phyloP scores from a whole-genome alignment of 441 rosid genomes.

The Populus hybrid region DNA sequence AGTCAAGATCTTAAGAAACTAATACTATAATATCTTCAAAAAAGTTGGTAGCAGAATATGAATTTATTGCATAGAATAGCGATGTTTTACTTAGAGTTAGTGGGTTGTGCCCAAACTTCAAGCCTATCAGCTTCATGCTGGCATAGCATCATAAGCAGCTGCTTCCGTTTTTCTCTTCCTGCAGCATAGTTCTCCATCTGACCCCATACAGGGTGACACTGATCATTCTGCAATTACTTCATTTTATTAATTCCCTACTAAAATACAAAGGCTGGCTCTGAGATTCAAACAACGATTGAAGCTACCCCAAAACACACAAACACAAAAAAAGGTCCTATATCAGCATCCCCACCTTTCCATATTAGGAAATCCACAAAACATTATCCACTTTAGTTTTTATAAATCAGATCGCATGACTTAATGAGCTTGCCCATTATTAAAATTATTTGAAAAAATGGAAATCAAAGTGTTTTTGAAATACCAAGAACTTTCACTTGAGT shows the following conservation, averaged over 20 bases:
- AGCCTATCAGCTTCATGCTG: conserved; percentile 99
- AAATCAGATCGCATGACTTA: background rate
- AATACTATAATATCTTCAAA: background rate
- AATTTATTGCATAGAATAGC: background rate
- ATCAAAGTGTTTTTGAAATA: too few species aligned
- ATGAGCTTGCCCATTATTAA: background rate
- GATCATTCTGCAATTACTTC: conserved; percentile 55
- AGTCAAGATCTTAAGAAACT: background rate
- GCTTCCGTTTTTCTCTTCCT: conserved; percentile 90
- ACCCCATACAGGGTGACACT: conserved; percentile 95
- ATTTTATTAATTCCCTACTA: conserved; percentile 14
- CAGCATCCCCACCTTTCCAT: background rate
- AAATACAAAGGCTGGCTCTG: background rate
- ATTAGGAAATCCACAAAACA: background rate
- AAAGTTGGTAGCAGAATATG: background rate
- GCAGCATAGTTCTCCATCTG: conserved; percentile 72
- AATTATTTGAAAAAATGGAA: background rate
- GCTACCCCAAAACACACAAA: too few species aligned
- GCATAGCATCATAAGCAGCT: conserved; percentile 89
- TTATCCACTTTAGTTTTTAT: background rate
- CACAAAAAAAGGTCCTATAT: too few species aligned
- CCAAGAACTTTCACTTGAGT: background rate
- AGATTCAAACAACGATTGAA: background rate
- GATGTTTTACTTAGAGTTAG: conserved; percentile 61
- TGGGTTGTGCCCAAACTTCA: conserved; percentile 98